Conservation (phyloP, 2,329 filamentous ascomycete species). For the Fusarium mundagurra region DNA sequence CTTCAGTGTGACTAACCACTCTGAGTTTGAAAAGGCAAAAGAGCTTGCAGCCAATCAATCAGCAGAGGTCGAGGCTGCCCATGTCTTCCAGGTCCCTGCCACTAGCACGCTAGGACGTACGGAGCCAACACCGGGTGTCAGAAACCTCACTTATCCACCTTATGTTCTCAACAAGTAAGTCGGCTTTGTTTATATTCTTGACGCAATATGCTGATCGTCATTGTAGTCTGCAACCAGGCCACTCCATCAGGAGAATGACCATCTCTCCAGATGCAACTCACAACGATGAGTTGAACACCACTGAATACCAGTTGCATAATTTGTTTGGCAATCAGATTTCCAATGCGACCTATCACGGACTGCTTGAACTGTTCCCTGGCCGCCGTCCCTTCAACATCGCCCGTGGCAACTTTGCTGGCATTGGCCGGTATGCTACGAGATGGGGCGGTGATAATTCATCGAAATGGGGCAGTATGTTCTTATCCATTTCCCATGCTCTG, state of each 20-base stretch:
- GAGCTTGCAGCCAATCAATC: background rate
- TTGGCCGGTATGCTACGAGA: conserved; percentile 5
- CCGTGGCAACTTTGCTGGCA: conserved; percentile 13
- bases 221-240: background rate
- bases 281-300: background rate
- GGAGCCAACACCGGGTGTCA: background rate
- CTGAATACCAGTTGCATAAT: background rate
- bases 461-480: conserved; percentile 11
- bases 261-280: background rate
- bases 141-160: background rate
- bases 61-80: background rate
- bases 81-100: background rate
- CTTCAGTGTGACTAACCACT: background rate
- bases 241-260: background rate
- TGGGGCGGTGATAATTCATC: conserved; percentile 15
- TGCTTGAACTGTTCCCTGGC: background rate
- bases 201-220: background rate
- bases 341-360: background rate
- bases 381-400: conserved; percentile 11
- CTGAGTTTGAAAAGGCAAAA: background rate
- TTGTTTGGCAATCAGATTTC: background rate
- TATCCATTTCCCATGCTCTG: conserved; percentile 1
- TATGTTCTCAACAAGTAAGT: background rate
- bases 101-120: background rate
- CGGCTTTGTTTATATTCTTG: accelerated